Evolutionary conservation across 2,329 filamentous ascomycete genomes (phyloP).

Genomic region (Aspergillus sergii): DNA sequence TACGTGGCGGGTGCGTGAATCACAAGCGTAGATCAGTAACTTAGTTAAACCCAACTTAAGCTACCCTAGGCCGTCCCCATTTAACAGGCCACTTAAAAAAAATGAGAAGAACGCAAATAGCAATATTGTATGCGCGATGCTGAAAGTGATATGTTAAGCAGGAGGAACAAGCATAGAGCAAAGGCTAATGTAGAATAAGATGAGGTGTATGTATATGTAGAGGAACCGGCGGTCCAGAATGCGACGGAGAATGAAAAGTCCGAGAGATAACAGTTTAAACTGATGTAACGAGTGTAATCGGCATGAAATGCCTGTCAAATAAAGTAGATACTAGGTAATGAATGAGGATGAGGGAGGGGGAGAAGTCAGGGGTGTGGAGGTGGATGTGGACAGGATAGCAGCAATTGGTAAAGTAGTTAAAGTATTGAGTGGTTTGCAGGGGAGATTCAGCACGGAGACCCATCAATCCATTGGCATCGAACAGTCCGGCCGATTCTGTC

Average conservation of each 20-base stretch:
- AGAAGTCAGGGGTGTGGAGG: background rate
- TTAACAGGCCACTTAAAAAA: background rate
- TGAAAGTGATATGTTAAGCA: background rate
- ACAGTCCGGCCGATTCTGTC: conserved; percentile 1
- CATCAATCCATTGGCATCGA: background rate
- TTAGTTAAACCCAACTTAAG: background rate
- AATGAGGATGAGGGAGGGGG: background rate
- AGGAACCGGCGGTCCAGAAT: conserved; percentile 7
- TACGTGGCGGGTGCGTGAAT: conserved; percentile 23
- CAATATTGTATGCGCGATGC: background rate
- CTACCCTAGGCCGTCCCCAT: conserved; percentile 1
- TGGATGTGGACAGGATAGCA: conserved; percentile 1
- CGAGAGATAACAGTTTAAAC: background rate
- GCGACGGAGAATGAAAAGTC: conserved; percentile 9
- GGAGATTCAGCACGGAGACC: background rate
- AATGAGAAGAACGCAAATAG: background rate
- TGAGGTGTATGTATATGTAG: background rate
- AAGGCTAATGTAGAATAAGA: background rate
- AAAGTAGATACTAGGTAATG: background rate
- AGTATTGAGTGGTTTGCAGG: background rate
- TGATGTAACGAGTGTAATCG: conserved; percentile 32
- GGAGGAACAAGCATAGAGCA: background rate
- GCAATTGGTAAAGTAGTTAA: background rate
- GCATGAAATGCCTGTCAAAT: conserved; percentile 26
- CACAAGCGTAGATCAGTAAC: conserved; percentile 15